Evolutionary conservation across 1,284 basidiomycete species (phyloP).

Genomic region (Microbotryum intermedium): DNA sequence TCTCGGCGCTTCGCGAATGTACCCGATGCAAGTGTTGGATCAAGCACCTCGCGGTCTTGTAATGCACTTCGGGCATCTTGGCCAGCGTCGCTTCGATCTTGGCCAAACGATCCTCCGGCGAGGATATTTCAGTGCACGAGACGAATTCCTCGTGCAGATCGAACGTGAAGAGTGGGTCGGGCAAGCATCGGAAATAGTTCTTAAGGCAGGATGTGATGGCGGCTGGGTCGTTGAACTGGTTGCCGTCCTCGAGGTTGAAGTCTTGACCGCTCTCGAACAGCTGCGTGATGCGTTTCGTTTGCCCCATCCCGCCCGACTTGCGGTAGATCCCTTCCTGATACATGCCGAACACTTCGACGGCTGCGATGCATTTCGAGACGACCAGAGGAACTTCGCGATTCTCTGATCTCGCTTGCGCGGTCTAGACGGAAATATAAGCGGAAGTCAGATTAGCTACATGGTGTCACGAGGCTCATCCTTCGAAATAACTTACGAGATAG

Average conservation of each 20-base stretch:
- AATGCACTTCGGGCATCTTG: conserved; percentile 77
- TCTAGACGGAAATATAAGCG: neutral
- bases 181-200: conserved; percentile 87
- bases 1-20: conserved; percentile 58
- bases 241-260: conserved; percentile 79
- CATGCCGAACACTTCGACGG: conserved; percentile 77
- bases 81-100: conserved; percentile 62
- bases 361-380: conserved; percentile 89
- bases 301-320: conserved; percentile 87
- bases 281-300: conserved; percentile 86
- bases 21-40: conserved; percentile 84
- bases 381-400: conserved; percentile 63
- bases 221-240: conserved; percentile 93
- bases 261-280: conserved; percentile 91
- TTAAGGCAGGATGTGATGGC: conserved; percentile 87
- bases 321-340: conserved; percentile 95
- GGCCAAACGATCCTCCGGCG: conserved; percentile 48
- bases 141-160: conserved; percentile 87
- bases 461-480: too few species aligned
- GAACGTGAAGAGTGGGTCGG: conserved; percentile 81
- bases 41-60: conserved; percentile 68
- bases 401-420: conserved; percentile 30
- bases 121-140: conserved; percentile 59
- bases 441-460: neutral
- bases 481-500: conserved; percentile 27